A percentile compares a stretch with the other conserved stretches of the same genome.
These are phyloP conservation scores for Agaricus bisporus DNA, from an alignment of 768 basidiomycete genomes.

Conservation along the genomic window DNA sequence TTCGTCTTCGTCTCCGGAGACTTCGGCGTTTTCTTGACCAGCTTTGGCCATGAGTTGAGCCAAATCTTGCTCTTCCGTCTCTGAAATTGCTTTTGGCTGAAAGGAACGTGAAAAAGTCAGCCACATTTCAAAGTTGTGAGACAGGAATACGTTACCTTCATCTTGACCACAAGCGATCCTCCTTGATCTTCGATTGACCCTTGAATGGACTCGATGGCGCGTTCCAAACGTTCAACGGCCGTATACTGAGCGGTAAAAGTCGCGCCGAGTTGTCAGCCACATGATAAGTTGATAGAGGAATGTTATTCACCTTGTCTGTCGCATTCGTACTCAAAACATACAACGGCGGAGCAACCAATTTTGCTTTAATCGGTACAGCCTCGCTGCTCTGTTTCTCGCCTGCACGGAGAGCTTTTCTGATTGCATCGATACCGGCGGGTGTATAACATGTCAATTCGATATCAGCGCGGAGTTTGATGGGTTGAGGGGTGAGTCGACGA, in stretches of 20 bases:
- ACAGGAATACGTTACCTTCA: slow-evolving; percentile 61
- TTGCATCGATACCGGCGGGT: slow-evolving; percentile 93
- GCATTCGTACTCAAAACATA: slow-evolving; percentile 96
- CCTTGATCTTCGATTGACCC: slow-evolving; percentile 77
- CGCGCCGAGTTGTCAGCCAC: too few relatives aligned
- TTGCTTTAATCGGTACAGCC: slow-evolving; percentile 93
- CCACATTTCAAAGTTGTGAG: neutral
- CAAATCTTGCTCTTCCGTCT: slow-evolving; percentile 95
- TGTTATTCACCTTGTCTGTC: slow-evolving; percentile 76
- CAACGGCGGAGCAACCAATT: slow-evolving; percentile 91
- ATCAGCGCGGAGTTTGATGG: slow-evolving; percentile 97
- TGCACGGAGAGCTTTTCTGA: slow-evolving; percentile 84
- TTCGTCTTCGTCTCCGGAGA: slow-evolving; percentile 90
- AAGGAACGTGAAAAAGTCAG: slow-evolving; percentile 3
- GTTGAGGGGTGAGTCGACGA: slow-evolving; percentile 92
- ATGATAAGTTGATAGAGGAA: neutral
- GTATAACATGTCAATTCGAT: slow-evolving; percentile 97
- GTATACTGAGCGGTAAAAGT: slow-evolving; percentile 44
- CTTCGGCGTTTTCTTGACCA: slow-evolving; percentile 90
- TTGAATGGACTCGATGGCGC: slow-evolving; percentile 89
- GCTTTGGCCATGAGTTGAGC: slow-evolving; percentile 96
- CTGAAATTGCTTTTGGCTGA: slow-evolving; percentile 96
- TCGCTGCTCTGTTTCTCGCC: slow-evolving; percentile 87
- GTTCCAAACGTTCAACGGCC: slow-evolving; percentile 89
- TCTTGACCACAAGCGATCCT: slow-evolving; percentile 87